Evolutionary conservation across 169 alveolate genomes (phyloP).

Genomic region (Plasmodium sp.): DNA sequence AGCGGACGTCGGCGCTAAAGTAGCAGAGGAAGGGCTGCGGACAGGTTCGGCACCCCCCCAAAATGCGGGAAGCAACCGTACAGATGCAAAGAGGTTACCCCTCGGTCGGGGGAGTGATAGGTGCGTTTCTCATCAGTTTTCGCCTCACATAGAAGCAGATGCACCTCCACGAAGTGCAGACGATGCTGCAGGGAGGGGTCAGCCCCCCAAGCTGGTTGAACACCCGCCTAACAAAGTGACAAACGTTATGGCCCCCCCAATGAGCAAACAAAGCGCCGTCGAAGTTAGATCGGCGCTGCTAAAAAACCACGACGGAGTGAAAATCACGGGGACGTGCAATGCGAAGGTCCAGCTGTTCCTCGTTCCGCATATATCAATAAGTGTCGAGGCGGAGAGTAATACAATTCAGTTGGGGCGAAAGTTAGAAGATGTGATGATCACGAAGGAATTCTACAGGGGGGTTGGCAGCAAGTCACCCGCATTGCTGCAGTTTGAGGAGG

Average conservation of each 20-base stretch:
- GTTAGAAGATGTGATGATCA: background rate
- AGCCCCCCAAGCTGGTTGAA: background rate
- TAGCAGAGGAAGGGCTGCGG: background rate
- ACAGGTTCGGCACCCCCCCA: background rate
- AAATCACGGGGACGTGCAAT: conserved; percentile 14
- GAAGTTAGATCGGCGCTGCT: conserved; percentile 6
- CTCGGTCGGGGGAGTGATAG: background rate
- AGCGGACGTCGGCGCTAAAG: background rate
- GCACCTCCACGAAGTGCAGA: background rate
- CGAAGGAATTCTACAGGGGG: background rate
- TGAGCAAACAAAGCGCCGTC: background rate
- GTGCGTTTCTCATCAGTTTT: background rate
- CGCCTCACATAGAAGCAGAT: background rate
- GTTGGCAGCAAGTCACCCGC: background rate
- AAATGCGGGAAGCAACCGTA: background rate
- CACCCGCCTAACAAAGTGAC: background rate
- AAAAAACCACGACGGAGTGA: background rate
- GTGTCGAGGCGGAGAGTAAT: conserved; percentile 1
- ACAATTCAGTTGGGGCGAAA: background rate
- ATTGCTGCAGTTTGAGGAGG: background rate
- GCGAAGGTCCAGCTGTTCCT: background rate
- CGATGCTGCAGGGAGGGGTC: background rate
- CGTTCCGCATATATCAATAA: background rate
- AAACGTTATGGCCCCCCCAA: background rate
- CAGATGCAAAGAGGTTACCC: background rate